These are phyloP conservation scores for Podospora anserina DNA, from an alignment of 495 filamentous ascomycete species.

Conservation along the genomic window DNA sequence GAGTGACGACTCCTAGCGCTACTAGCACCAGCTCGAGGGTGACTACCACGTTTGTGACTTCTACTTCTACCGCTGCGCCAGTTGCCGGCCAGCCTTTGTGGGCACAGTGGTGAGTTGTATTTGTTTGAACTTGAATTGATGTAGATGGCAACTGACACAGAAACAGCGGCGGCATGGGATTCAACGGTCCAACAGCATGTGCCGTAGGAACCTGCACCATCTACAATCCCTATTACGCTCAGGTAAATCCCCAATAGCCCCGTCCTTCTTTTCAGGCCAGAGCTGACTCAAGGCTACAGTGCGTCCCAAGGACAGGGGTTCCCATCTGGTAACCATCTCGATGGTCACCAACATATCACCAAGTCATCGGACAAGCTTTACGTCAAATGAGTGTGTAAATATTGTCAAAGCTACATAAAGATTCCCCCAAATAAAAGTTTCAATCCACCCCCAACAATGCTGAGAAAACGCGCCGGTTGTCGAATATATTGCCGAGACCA, in stretches of 20 bases:
- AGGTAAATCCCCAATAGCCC: constrained; percentile 9
- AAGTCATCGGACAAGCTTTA: neutral
- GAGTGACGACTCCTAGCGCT: neutral
- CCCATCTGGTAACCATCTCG: too few species aligned
- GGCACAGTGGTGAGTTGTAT: constrained; percentile 18
- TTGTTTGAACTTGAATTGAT: neutral
- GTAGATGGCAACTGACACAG: neutral
- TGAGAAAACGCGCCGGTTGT: neutral
- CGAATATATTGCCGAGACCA: neutral
- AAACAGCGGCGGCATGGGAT: constrained; percentile 21
- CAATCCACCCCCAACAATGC: neutral
- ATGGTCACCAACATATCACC: too few species aligned
- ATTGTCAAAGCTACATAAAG: neutral
- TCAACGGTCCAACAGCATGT: constrained; percentile 15
- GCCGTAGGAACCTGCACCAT: constrained; percentile 14
- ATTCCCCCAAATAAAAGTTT: neutral
- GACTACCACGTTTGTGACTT: constrained; percentile 8
- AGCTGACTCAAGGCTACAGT: neutral
- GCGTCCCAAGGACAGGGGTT: neutral
- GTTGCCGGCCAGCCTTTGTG: constrained; percentile 11
- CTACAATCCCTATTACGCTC: constrained; percentile 20
- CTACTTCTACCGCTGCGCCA: constrained; percentile 5
- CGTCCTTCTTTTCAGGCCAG: neutral
- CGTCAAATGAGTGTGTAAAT: neutral
- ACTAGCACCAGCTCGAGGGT: neutral